Evolutionary conservation across 345 rosid genomes (phyloP).

Genomic region (Eucalyptus tenuipes): DNA sequence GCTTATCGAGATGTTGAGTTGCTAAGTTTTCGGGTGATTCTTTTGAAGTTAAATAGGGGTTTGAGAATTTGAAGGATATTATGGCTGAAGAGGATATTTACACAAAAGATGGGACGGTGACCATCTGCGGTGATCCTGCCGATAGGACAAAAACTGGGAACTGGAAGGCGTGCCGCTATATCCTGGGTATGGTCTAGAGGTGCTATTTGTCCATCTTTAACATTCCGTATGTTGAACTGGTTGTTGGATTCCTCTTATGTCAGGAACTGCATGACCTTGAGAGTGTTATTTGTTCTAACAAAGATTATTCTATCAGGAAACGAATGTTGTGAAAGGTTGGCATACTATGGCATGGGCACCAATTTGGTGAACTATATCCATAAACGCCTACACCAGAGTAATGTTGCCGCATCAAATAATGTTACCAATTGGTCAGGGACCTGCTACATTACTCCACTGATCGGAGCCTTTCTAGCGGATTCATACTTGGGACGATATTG

Average conservation of each 20-base stretch:
- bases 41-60: background rate
- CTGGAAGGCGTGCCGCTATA: conserved; percentile 90
- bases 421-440: conserved; percentile 95
- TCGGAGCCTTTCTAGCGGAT: conserved; percentile 95
- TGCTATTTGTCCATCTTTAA: background rate
- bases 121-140: conserved; percentile 64
- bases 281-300: background rate
- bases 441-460: conserved; percentile 74
- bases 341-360: conserved; percentile 98
- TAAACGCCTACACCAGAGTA: conserved; percentile 55
- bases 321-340: conserved; percentile 89
- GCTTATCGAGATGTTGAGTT: background rate
- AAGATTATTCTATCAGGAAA: conserved; percentile 27
- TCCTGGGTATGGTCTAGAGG: conserved; percentile 41
- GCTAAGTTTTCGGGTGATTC: background rate
- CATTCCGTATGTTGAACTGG: background rate
- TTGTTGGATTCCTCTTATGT: background rate
- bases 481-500: conserved; percentile 85
- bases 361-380: conserved; percentile 81
- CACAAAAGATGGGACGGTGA: conserved; percentile 69
- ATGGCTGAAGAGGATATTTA: conserved; percentile 56
- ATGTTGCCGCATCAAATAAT: conserved; percentile 66
- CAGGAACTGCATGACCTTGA: background rate
- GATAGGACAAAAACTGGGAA: conserved; percentile 59
- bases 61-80: background rate